A percentile compares a stretch with the other conserved stretches of the same genome.
These are phyloP conservation scores for Phytopythium vexans DNA, from an alignment of 352 stramenopile genomes.

Conservation along the genomic window DNA sequence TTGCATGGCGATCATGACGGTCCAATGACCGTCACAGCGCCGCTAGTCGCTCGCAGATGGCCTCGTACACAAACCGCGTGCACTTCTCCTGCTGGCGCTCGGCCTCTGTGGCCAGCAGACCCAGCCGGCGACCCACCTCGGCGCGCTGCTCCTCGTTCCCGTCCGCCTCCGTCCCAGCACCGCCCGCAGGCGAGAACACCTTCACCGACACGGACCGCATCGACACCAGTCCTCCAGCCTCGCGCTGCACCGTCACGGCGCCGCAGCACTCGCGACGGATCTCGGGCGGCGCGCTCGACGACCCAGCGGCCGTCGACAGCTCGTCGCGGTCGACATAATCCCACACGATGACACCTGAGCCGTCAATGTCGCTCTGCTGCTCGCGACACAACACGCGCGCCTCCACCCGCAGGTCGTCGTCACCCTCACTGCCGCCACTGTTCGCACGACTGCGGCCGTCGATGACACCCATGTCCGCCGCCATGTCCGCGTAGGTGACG, in stretches of 20 bases:
- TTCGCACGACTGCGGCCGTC: constrained; percentile 12
- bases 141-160: constrained; percentile 26
- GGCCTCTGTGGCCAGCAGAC: constrained; percentile 45
- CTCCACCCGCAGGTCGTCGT: constrained; percentile 50
- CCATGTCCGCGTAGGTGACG: constrained; percentile 51
- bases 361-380: constrained; percentile 22
- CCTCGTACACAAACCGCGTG: constrained; percentile 50
- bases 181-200: constrained; percentile 38
- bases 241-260: constrained; percentile 34
- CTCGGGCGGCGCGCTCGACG: constrained; percentile 7
- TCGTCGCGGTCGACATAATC: constrained; percentile 72
- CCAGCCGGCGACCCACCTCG: constrained; percentile 39
- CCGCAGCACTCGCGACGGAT: constrained; percentile 56
- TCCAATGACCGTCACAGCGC: neutral
- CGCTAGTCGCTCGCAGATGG: constrained; percentile 18
- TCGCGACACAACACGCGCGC: constrained; percentile 52
- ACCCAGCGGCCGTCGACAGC: constrained; percentile 18
- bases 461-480: constrained; percentile 32
- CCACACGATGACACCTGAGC: constrained; percentile 38
- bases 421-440: neutral
- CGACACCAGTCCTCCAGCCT: constrained; percentile 43
- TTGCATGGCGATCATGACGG: too few relatives aligned
- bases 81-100: constrained; percentile 50
- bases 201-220: constrained; percentile 60
- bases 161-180: constrained; percentile 5